Evolutionary conservation across 2,329 filamentous ascomycete species (phyloP).

Genomic region (Colletotrichum limetticola): DNA sequence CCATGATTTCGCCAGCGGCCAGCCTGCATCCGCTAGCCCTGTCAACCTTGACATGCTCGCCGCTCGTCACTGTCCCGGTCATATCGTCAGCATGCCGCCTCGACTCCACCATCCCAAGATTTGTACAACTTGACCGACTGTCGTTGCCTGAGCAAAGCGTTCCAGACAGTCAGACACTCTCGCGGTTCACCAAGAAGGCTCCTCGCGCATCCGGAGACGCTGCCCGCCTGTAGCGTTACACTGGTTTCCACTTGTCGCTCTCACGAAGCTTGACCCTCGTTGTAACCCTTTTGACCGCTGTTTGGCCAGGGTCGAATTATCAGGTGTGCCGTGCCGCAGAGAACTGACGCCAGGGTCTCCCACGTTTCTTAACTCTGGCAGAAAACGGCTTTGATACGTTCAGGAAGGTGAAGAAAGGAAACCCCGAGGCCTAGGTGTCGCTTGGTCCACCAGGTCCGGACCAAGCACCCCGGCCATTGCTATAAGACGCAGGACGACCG

Average conservation of each 20-base stretch:
- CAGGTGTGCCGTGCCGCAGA: constrained; percentile 12
- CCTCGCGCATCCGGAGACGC: constrained; percentile 33
- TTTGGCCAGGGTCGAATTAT: constrained; percentile 8
- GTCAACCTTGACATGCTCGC: constrained; percentile 4
- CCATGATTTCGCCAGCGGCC: constrained; percentile 1
- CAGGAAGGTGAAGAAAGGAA: constrained; percentile 8
- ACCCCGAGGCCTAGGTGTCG: constrained; percentile 6
- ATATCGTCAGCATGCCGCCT: constrained; percentile 15
- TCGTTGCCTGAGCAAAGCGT: constrained; percentile 19
- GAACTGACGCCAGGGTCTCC: constrained; percentile 6
- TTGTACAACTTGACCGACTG: constrained; percentile 14
- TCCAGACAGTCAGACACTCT: not conserved
- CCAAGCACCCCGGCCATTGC: constrained; percentile 13
- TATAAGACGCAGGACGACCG: constrained; percentile 5
- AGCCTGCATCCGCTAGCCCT: constrained; percentile 14
- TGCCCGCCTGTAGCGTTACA: constrained; percentile 33
- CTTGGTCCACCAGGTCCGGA: constrained; percentile 9
- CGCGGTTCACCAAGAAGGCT: constrained; percentile 33
- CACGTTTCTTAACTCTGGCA: constrained; percentile 25
- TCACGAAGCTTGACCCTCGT: constrained; percentile 20
- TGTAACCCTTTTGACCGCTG: constrained; percentile 30
- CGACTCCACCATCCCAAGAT: constrained; percentile 3
- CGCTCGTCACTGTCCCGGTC: not conserved
- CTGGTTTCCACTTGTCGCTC: constrained; percentile 26
- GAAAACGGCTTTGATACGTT: constrained; percentile 28